Percentiles rank a stretch among this genome's conserved stretches.
Conservation (phyloP, 106 monocot genomes). For the Amphibolis antarctica region DNA sequence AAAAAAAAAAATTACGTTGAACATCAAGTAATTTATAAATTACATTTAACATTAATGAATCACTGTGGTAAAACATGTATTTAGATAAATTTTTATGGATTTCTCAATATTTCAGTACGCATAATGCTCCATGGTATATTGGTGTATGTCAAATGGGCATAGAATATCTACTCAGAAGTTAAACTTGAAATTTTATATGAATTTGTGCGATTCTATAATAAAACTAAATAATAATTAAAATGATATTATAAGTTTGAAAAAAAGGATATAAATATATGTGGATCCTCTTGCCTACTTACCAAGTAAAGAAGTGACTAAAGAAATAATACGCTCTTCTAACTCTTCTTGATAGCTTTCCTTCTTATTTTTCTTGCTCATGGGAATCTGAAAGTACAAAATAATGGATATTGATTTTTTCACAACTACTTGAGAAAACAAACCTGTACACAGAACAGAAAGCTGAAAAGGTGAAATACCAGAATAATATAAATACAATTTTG, state of each 20-base stretch:
- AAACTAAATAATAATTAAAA: not conserved
- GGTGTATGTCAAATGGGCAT: too few relatives aligned
- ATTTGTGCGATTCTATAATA: too few relatives aligned
- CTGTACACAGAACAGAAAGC: not conserved
- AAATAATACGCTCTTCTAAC: slow-evolving; percentile 91
- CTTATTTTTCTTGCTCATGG: slow-evolving; percentile 84
- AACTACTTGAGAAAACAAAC: not conserved
- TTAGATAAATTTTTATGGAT: too few relatives aligned
- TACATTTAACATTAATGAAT: too few relatives aligned
- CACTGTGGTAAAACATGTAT: too few relatives aligned
- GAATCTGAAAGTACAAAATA: slow-evolving; percentile 43
- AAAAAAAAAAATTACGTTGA: too few relatives aligned
- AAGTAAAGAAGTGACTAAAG: slow-evolving; percentile 91
- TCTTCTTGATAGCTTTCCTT: slow-evolving; percentile 94
- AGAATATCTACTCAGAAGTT: too few relatives aligned
- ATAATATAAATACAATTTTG: not conserved
- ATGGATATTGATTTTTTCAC: not conserved
- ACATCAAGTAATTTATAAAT: too few relatives aligned
- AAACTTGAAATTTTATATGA: too few relatives aligned
- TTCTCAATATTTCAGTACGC: too few relatives aligned
- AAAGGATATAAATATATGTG: not conserved
- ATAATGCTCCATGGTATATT: too few relatives aligned
- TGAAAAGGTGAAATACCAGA: not conserved
- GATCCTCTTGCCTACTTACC: slow-evolving; percentile 78
- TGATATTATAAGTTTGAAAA: not conserved